Evolutionary conservation across 257 asterid species (phyloP).

Genomic region (Nicotiana knightiana): DNA sequence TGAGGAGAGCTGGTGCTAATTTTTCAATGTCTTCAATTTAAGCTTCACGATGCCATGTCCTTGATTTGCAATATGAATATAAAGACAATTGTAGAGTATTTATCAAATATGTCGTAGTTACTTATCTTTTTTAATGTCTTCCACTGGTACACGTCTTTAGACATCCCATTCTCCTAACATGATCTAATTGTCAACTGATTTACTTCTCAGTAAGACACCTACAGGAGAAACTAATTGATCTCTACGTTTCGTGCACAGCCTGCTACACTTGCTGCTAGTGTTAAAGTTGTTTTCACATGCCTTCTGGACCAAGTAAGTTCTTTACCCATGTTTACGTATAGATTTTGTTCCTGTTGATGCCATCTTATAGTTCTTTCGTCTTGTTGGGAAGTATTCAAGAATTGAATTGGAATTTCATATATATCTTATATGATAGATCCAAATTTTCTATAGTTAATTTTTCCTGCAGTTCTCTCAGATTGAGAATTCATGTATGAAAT

Average conservation of each 20-base stretch:
- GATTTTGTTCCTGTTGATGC: conserved; percentile 15
- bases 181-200: neutral
- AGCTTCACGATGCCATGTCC: neutral
- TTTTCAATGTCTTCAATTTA: neutral
- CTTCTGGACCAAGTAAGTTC: conserved; percentile 81
- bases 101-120: neutral
- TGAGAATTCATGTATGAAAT: neutral
- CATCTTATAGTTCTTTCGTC: neutral
- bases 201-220: neutral
- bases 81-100: neutral
- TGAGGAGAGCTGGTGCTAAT: neutral
- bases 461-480: neutral
- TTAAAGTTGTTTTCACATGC: conserved; percentile 80
- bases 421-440: neutral
- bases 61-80: too few species aligned
- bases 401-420: neutral
- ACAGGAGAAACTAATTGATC: conserved; percentile 13
- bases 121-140: neutral
- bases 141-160: neutral
- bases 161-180: neutral
- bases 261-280: conserved; percentile 74
- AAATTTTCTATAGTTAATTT: neutral
- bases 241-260: conserved; percentile 51
- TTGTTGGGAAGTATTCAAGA: neutral
- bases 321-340: conserved; percentile 9